Evolutionary conservation across 805 yeast species (phyloP).

Genomic region (Komagataella populi): DNA sequence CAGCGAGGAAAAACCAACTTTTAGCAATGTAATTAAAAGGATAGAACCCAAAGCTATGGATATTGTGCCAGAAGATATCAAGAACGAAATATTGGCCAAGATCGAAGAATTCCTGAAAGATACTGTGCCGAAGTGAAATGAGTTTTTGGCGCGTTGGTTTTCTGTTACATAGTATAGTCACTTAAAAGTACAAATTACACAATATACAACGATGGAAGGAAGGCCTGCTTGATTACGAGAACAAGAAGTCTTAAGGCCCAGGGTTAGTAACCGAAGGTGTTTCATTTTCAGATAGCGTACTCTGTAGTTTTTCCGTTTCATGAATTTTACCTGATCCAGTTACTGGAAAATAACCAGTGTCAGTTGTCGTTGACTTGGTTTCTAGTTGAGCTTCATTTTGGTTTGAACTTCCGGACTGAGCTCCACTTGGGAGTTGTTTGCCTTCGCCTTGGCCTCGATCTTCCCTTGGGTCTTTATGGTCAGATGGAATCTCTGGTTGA

Average conservation of each 20-base stretch:
- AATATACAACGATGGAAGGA: neutral
- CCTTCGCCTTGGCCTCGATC: neutral
- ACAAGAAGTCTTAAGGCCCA: neutral
- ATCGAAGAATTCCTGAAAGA: conserved; percentile 46
- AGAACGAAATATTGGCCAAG: conserved; percentile 40
- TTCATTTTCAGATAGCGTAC: neutral
- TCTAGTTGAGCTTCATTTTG: neutral
- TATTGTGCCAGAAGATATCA: conserved; percentile 56
- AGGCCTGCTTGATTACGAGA: neutral
- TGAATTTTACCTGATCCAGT: neutral
- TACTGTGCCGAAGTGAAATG: conserved; percentile 20
- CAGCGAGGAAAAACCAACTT: conserved; percentile 32
- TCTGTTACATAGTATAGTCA: neutral
- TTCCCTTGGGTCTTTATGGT: neutral
- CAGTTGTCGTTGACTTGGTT: neutral
- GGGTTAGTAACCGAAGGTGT: neutral
- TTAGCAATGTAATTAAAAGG: conserved; percentile 33
- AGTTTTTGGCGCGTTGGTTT: neutral
- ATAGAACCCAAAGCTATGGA: conserved; percentile 55
- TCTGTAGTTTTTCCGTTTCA: neutral
- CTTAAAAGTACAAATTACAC: neutral
- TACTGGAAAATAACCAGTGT: neutral
- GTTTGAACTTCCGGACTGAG: neutral
- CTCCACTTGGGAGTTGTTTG: neutral
- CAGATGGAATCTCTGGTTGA: neutral